Evolutionary conservation across 805 yeast species (phyloP).

Genomic region (Candida saitoana): DNA sequence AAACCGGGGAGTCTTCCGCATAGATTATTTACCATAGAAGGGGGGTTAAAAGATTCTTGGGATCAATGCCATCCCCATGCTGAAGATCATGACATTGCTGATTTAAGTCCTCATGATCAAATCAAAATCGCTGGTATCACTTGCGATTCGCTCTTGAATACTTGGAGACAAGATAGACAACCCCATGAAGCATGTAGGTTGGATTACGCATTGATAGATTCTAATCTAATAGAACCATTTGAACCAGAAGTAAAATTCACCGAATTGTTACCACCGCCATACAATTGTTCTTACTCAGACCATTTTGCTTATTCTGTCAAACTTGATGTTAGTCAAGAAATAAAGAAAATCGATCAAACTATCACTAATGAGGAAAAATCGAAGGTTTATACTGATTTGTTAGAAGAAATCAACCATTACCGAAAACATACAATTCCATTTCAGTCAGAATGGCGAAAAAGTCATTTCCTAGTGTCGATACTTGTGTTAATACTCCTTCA

Average conservation of each 20-base stretch:
- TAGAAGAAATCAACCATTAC: conserved; percentile 31
- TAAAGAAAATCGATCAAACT: conserved; percentile 3
- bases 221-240: conserved; percentile 45
- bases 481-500: conserved; percentile 8
- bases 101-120: conserved; percentile 46
- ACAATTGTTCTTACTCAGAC: conserved; percentile 70
- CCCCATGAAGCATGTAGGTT: conserved; percentile 77
- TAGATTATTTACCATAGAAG: conserved; percentile 63
- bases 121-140: conserved; percentile 75
- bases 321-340: conserved; percentile 16
- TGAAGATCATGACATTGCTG: conserved; percentile 16
- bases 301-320: conserved; percentile 76
- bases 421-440: conserved; percentile 43
- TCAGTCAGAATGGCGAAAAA: conserved; percentile 63
- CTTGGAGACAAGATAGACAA: conserved; percentile 65
- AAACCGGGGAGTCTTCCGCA: conserved; percentile 84
- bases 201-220: conserved; percentile 83
- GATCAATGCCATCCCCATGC: conserved; percentile 44
- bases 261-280: conserved; percentile 55
- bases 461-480: conserved; percentile 60
- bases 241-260: conserved; percentile 73
- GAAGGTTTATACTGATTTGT: conserved; percentile 35
- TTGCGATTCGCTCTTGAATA: conserved; percentile 81
- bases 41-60: conserved; percentile 81
- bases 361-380: conserved; percentile 13